Evolutionary conservation across 768 basidiomycete species (phyloP), one percentile per base, ranked within the genome.

Genomic region (Phylloporus rhodoxanthus): DNA sequence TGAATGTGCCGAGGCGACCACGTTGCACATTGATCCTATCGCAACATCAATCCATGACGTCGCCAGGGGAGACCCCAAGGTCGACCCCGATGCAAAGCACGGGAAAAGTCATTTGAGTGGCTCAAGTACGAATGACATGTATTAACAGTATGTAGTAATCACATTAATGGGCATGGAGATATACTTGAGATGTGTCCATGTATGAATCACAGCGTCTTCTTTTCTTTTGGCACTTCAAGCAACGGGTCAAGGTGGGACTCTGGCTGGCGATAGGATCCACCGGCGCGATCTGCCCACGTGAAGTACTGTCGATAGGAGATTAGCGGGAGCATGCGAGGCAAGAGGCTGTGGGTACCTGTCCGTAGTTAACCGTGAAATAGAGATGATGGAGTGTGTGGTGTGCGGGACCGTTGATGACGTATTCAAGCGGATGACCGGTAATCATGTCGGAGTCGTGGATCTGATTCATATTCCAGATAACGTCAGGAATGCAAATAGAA

Each of bases 381-480:
- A 99, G 72, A 63, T 98, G 96, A 66, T 97, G 95, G 37, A 97
- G 75, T 0, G 94, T 98, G 67, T 99, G 96, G 60, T 99, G 96
- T 2, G 94, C 91, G 2, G 96, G 95, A n/a, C 92, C 93, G 69
- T 98, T 99, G 71, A 99, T 93, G 64, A 88, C 70, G 51, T 76
- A 83, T 70, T 97, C 95, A 5, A 96, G 77, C 4, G 83, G 73
- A 64, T 91, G 86, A 3, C 87, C 94, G 25, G 91, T 90, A 62
- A 98, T 82, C 95, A 99, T 98, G 72, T 98, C 96, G 4, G 91
- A 94, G 69, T 99, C 96, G 64, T 99, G 95, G 57, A 99, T 99
- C 91, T 92, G 62, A 23, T 8, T 25, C 9, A 17, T 26, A 1
- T 26, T 55, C 5, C 43, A 43, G 25, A 38, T 48, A 11, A 13